Percentiles rank a stretch among this genome's conserved stretches.
Conservation (phyloP, 2,329 filamentous ascomycete genomes). For the Penicillium digitatum region DNA sequence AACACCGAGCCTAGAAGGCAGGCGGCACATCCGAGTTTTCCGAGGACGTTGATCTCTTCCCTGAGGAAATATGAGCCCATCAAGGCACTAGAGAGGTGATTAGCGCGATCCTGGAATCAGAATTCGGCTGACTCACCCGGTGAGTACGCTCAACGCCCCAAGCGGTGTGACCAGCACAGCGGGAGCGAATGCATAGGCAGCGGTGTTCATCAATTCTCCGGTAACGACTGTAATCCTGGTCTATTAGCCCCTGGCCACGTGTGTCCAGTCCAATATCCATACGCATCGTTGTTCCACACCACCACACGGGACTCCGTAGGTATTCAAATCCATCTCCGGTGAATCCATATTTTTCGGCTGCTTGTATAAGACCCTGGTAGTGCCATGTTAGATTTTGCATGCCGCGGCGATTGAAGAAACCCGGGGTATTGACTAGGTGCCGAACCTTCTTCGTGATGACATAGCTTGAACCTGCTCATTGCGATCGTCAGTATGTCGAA, state of each 20-base stretch:
- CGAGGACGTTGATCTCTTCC: slow-evolving; percentile 83
- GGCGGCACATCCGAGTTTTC: slow-evolving; percentile 91
- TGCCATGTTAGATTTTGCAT: slow-evolving; percentile 17
- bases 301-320: slow-evolving; percentile 79
- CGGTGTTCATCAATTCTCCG: slow-evolving; percentile 95
- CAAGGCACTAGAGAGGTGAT: slow-evolving; percentile 61
- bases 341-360: slow-evolving; percentile 86
- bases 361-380: slow-evolving; percentile 77
- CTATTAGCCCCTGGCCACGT: slow-evolving; percentile 24
- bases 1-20: slow-evolving; percentile 94
- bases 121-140: slow-evolving; percentile 54
- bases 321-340: slow-evolving; percentile 96
- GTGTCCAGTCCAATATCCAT: neutral
- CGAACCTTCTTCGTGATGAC: neutral
- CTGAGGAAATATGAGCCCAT: slow-evolving; percentile 90
- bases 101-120: slow-evolving; percentile 9
- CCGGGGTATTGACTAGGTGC: neutral
- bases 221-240: slow-evolving; percentile 63
- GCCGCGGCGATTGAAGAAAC: neutral
- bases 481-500: neutral
- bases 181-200: slow-evolving; percentile 94
- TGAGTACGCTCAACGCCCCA: slow-evolving; percentile 87
- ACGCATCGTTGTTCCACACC: slow-evolving; percentile 89
- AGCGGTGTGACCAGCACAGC: slow-evolving; percentile 95
- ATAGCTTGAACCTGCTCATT: neutral